These are phyloP conservation scores for Potentilla sterilis DNA, from an alignment of 306 rosid genomes.

Conservation along the genomic window DNA sequence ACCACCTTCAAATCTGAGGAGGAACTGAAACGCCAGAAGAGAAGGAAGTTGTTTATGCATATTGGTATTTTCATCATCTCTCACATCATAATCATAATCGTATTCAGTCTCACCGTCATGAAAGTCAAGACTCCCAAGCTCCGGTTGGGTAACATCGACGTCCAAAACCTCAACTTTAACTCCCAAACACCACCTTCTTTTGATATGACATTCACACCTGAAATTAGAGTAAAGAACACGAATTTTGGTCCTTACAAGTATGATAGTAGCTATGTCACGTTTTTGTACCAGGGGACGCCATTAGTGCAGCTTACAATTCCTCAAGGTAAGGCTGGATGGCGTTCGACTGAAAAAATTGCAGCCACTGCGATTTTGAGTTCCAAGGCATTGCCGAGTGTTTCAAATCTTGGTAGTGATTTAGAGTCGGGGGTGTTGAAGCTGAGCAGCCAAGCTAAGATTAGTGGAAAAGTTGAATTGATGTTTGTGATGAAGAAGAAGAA, in stretches of 20 bases:
- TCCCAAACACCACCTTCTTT: slow-evolving; percentile 1
- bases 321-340: slow-evolving; percentile 10
- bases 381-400: neutral
- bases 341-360: neutral
- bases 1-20: neutral
- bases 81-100: slow-evolving; percentile 1
- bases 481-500: slow-evolving; percentile 10
- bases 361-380: neutral
- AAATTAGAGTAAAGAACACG: slow-evolving; percentile 19
- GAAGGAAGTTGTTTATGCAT: neutral
- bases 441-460: neutral
- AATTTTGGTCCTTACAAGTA: slow-evolving; percentile 16
- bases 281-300: neutral
- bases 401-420: neutral
- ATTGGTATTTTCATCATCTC: neutral
- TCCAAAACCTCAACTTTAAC: neutral
- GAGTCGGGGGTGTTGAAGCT: slow-evolving; percentile 4
- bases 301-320: neutral
- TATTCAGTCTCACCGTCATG: slow-evolving; percentile 1
- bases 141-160: neutral
- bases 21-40: slow-evolving; percentile 8
- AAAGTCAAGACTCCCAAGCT: slow-evolving; percentile 10
- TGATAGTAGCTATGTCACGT: neutral
- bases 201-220: neutral
- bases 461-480: slow-evolving; percentile 9